Base-by-base conservation (phyloP, 352 stramenopile species). In the Globisporangium iwayamae region DNA sequence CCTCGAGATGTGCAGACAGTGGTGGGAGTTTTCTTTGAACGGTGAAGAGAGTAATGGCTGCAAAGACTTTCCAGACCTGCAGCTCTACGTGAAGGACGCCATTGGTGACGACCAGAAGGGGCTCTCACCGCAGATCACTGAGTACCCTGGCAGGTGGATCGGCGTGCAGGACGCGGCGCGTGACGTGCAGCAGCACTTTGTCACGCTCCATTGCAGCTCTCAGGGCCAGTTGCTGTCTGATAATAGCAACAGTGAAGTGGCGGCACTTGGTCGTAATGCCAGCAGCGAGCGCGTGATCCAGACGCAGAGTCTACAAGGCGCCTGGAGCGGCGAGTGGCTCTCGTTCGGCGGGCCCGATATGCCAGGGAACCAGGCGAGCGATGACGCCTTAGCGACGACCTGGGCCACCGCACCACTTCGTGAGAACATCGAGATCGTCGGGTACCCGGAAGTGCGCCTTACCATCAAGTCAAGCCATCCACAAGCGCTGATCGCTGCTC, bases 251-350 rank as follows among this genome's bases (percentile, higher is more conserved):
- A 28, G 25, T 1, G 32, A 20, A 10, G 39, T 7, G 11, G 18
- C 39, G 25, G 25, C 25, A 28, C 25, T 28, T 16, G 25, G 5
- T 20, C 14, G 41, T 47, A 47, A 4, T 18, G 16, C 5, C 38
- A 45, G 13, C 16, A 34, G 16, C 4, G 71, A 79, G 36, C 68
- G 48, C 1, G 38, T 39, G 2, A 71, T 83, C 9, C 62, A 45
- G 9, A 67, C 67, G 6, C 73, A 72, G 18, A 78, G 60, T 52
- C 41, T 84, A 4, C 76, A 84, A 43, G 76, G 76, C 4, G 67
- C 72, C 8, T 84, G 76, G 76, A 79, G 74, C 57, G 74, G 76
- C 45, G 76, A 84, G 56, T 84, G 76, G 76, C 58, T 84, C 13
- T 84, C 76, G 3, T 84, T 84, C 43, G 74, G 76, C 4, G 76